Evolutionary conservation across 371 early-diverging fungal species (phyloP).

Genomic region (Umbelopsis sp.): DNA sequence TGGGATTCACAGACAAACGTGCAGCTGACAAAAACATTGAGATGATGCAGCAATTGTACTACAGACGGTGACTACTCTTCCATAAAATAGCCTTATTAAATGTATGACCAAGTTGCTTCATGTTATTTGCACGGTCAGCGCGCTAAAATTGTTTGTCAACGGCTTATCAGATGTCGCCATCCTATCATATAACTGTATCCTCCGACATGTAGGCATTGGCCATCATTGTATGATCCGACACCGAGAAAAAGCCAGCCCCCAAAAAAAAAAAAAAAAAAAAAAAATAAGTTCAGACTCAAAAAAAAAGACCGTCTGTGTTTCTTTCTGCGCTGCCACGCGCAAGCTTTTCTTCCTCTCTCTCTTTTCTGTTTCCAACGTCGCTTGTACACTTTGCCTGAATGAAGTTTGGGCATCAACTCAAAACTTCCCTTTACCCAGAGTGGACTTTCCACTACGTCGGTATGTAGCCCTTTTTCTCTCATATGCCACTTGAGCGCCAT

Average conservation of each 20-base stretch:
- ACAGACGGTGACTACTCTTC: too few relatives aligned
- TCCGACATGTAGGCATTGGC: not conserved
- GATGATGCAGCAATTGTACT: too few relatives aligned
- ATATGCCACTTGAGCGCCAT: not conserved
- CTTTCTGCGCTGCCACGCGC: not conserved
- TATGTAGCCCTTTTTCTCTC: constrained; percentile 18
- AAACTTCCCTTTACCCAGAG: constrained; percentile 74
- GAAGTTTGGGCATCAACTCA: constrained; percentile 91
- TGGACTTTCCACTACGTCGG: constrained; percentile 71
- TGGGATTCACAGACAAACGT: too few relatives aligned
- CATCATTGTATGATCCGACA: not conserved
- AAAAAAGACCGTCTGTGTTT: constrained; percentile 18
- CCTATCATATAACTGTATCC: not conserved
- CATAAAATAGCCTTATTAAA: too few relatives aligned
- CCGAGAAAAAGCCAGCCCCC: not conserved
- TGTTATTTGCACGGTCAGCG: too few relatives aligned
- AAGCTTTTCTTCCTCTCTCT: too few relatives aligned
- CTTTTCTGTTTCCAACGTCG: not conserved
- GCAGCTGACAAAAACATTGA: too few relatives aligned
- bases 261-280: constrained; percentile 5
- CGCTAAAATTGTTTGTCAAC: not conserved
- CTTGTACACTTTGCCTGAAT: constrained; percentile 46
- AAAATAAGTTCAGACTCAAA: not conserved
- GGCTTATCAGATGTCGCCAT: not conserved
- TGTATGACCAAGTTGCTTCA: too few relatives aligned